Base-by-base conservation (phyloP, 768 basidiomycete species). In the Cystofilobasidium ferigula region DNA sequence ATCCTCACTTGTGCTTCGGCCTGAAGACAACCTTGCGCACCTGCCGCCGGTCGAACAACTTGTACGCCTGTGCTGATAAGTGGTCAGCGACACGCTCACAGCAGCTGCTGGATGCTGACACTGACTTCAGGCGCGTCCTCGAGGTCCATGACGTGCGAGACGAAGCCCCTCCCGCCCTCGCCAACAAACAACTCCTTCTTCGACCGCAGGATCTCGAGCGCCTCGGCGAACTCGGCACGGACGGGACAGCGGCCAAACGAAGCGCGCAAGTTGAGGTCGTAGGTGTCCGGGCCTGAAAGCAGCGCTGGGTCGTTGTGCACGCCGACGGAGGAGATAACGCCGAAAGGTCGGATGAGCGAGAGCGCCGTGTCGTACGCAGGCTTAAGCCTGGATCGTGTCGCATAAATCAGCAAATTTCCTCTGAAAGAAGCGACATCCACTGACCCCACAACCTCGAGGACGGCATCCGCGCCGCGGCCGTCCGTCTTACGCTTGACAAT, bases 161-260 rank as follows among this genome's bases (percentile, higher is more conserved):
- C 64, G 51, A 66, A 66, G 20, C 58, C 60, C 13, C 58, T 43
- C n/a, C 53, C 36, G 42, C 22, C 42, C 20, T 20, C 34, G 53
- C 40, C 45, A 20, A 58, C 12, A 69, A 89, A 85, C 1, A 88
- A 78, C 70, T 87, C 86, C 71, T 85, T 85, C 36, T 85, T 78
- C 71, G 84, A 83, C 53, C 85, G 78, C 35, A 90, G 76, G 34
- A 89, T 74, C 70, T 84, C 84, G 45, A 86, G 80, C 1, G 87
- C 88, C 64, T 81, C 74, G 13, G 85, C 85, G 70, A 89, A 84
- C 81, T 88, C 83, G 0, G 87, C 83, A 18, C 85, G 82, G 6
- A 87, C 86, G 20, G 87, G 88, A 70, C 87, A 89, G 12, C 87
- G 82, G 12, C 88, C 88, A 72, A 89, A 89, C 71, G 87, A 85